Evolutionary conservation across 192 early-diverging fungal genomes (phyloP), one percentile per base, ranked within the genome.

Genomic region (Oehlia diaphana): DNA sequence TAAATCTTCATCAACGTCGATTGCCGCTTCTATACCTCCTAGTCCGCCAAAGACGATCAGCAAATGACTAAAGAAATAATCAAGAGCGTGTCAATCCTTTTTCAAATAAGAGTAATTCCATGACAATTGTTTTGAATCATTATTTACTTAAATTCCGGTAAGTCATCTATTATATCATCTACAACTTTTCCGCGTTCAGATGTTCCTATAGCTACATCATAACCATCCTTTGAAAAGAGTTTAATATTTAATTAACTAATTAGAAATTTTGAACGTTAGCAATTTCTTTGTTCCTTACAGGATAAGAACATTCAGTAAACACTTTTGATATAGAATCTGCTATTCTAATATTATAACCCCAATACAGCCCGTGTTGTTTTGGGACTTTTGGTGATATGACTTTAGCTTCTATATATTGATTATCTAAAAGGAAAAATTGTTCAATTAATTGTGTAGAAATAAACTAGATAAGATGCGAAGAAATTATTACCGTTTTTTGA

Each of bases 21-120:
- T 84, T 5, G 89, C 90, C 10, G 87, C 83, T 64, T 94, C 89
- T 26, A 92, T 78, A 12, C 92, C 92, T n/a, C 83, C 87, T 14
- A 90, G 84, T 13, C 91, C 92, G 61, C 92, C 92, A 87, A 94
- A 92, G 26, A 90, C 88, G 35, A 94, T 79, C 62, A 93, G 73
- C 14, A 92, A 68, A 80, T 92, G 92, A 26, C 85, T 83, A 79
- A 81, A 83, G 35, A 81, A 72, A 37, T 73, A 70, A 77, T 76
- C 0, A 73, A 78, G 2, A 69, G 69, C 4, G 3, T 63, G 65
- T 19, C 77, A 53, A 33, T 50, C 8, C 47, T 19, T 14, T 42
- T 6, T 42, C 39, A 42, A 8, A 42, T 42, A 33, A 35, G 9
- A 14, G 47, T 53, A 47, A 69, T 16, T 53, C 2, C 6, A 33